Conservation (phyloP, 1,284 basidiomycete species). For the Cryptococcus amylolentus region DNA sequence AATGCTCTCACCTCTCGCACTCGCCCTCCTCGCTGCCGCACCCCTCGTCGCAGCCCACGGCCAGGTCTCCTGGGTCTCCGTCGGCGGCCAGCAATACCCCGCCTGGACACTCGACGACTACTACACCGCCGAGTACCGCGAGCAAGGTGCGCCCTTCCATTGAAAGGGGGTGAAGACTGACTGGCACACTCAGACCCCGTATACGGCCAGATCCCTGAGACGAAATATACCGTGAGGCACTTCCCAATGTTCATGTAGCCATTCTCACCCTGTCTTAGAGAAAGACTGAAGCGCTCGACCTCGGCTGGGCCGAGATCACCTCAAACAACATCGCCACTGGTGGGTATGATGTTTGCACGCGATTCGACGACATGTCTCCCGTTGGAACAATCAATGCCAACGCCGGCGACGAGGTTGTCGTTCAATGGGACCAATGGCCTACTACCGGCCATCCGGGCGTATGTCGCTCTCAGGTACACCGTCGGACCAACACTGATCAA, state of each 20-base stretch:
- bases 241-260: not conserved
- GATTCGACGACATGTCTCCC: not conserved
- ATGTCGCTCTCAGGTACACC: not conserved
- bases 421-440: constrained; percentile 1
- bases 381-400: not conserved
- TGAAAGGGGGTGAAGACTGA: not conserved
- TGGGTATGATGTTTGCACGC: not conserved
- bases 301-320: not conserved
- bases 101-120: constrained; percentile 2
- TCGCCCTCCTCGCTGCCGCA: not conserved
- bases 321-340: constrained; percentile 1
- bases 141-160: not conserved
- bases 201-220: not conserved
- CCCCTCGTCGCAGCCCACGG: constrained; percentile 5
- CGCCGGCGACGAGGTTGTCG: constrained; percentile 1
- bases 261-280: not conserved
- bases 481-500: not conserved
- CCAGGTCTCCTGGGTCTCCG: not conserved
- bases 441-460: not conserved
- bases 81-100: constrained; percentile 1
- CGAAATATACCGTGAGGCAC: not conserved
- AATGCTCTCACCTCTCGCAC: not conserved
- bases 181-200: not conserved
- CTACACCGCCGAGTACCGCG: not conserved
- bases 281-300: not conserved